Evolutionary conservation across 306 rosid species (phyloP).

Genomic region (Abrus precatorius): DNA sequence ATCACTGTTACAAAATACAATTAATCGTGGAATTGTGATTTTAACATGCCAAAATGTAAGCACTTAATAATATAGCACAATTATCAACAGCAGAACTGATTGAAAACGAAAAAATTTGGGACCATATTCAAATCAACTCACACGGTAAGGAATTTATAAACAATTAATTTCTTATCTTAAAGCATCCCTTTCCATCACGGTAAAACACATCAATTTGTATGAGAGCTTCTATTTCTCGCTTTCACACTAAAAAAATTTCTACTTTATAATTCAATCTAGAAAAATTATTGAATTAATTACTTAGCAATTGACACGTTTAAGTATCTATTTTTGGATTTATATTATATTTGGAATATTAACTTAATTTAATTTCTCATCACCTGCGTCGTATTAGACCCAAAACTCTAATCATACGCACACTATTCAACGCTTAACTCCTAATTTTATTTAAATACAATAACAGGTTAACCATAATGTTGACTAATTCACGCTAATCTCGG

Average conservation of each 20-base stretch:
- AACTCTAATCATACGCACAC: not conserved
- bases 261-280: not conserved
- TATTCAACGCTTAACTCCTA: not conserved
- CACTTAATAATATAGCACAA: not conserved
- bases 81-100: not conserved
- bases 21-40: too few relatives aligned
- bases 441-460: not conserved
- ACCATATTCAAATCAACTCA: not conserved
- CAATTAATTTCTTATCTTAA: not conserved
- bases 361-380: not conserved
- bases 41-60: too few relatives aligned
- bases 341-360: not conserved
- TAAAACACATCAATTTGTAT: not conserved
- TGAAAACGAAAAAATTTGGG: not conserved
- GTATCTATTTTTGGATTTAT: not conserved
- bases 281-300: not conserved
- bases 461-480: not conserved
- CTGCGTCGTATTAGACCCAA: conserved; percentile 12
- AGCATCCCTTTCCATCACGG: conserved; percentile 3
- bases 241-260: not conserved
- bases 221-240: not conserved
- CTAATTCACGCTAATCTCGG: not conserved
- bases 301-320: not conserved
- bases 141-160: not conserved
- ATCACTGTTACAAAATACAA: too few relatives aligned